Evolutionary conservation across 2,329 filamentous ascomycete species (phyloP), one percentile per base, ranked within the genome.

Genomic region (Fusarium palustre): DNA sequence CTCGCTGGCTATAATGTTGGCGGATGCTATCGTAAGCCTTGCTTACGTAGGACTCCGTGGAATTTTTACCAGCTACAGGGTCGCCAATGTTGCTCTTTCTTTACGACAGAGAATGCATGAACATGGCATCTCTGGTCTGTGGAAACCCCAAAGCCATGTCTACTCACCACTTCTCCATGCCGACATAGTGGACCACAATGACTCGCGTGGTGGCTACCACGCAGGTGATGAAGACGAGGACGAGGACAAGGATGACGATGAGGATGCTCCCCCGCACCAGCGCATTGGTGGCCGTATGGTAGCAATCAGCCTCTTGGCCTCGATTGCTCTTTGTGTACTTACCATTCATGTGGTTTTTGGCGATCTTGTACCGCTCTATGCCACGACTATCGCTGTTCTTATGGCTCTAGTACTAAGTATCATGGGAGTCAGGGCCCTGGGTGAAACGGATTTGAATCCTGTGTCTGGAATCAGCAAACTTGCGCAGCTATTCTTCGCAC

Each of bases 381-480:
- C 92, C 6, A 94, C 90, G 15, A 81, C 94, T 55, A 86, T 91
- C 15, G 91, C 97, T 4, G 95, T 97, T 9, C 78, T 97, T 30
- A 90, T 98, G 78, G 93, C 96, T 0, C 87, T 99, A 25, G 72
- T 94, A 2, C 85, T 89, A 20, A 92, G 91, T 58, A 90, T 96
- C 55, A 91, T 91, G 88, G 90, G 89, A 5, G 90, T 91, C 13
- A 81, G 90, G 33, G 89, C 90, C 1, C 79, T 91, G 0, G 89
- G 89, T 12, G 88, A 98, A 82, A 98, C 96, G 7, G 96, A 99
- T 75, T 85, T 99, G 12, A 98, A 98, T 76, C 96, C 96, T 0
- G 96, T 98, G 4, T 97, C 93, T 2, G 96, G 96, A 34, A 99
- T 98, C 79, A 95, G 92, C 77, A 99, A 99, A 82, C 86, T 99